Base-by-base conservation (phyloP, 2,329 filamentous ascomycete species). In the Didymella arachidicola region DNA sequence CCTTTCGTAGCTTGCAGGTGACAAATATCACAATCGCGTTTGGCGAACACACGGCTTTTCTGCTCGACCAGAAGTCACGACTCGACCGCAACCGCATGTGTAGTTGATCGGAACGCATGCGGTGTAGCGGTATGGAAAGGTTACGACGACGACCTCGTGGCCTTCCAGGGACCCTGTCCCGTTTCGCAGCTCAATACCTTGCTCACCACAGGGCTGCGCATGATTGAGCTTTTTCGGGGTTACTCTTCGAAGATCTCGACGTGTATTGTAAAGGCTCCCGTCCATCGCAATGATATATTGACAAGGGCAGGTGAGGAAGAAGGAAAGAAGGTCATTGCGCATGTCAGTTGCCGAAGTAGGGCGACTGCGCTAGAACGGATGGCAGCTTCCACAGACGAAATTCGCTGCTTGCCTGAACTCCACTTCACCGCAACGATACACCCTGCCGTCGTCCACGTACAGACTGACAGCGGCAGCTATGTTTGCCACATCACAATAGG, bases 1-100 rank as follows among this genome's bases (percentile, higher is more conserved):
- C 44, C 50, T 54, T 53, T 50, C 16, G 39, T 32, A 36, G 25
- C 26, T 41, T 58, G 22, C 22, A 22, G 22, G 22, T 22, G 50
- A 53, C 56, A 58, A 58, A 58, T 58, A 25, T n/a, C 8, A 29
- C 44, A 19, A 30, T 32, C 18, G 16, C 34, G 50, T 14, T 11
- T 42, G 22, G 38, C 30, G 42, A 54, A 26, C 16, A 41, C 26
- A 26, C 39, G 46, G 38, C 26, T 38, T 29, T 53, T 49, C 55
- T 58, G 36, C 36, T 53, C 56, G 56, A 53, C 50, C 50, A 53
- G 26, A 8, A 19, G 7, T 14, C 41, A 48, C 56, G 56, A 59
- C 56, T 53, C 56, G 25, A 44, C 11, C 32, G 14, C 27, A 10
- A 39, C 30, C 27, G n/a, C 42, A 48, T 38, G 43, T 30, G 36